Evolutionary conservation across 2,329 filamentous ascomycete species (phyloP).

Genomic region (Cercospora zeina): DNA sequence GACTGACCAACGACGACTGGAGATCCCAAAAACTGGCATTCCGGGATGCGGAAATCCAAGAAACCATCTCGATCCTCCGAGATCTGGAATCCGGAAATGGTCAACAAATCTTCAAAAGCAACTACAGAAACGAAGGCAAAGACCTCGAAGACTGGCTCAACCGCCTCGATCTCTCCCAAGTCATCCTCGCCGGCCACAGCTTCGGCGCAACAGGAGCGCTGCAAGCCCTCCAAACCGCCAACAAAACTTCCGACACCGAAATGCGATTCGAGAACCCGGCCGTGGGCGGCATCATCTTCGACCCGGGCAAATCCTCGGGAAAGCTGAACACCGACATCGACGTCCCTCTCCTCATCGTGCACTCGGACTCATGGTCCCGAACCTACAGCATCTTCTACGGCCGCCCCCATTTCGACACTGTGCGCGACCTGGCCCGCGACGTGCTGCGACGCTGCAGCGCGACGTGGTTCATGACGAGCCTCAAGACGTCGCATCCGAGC

Average conservation of each 20-base stretch:
- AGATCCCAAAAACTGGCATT: constrained; percentile 40
- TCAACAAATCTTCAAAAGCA: constrained; percentile 42
- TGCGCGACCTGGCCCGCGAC: constrained; percentile 50
- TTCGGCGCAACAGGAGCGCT: constrained; percentile 65
- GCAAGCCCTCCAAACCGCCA: constrained; percentile 55
- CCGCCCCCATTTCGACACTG: constrained; percentile 63
- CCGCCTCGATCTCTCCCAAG: constrained; percentile 56
- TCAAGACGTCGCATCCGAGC: constrained; percentile 55
- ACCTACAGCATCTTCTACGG: constrained; percentile 59
- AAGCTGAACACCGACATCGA: constrained; percentile 58
- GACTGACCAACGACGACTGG: constrained; percentile 28
- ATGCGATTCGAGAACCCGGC: constrained; percentile 44
- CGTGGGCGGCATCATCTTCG: constrained; percentile 60
- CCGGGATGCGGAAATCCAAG: constrained; percentile 48
- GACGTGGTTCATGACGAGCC: constrained; percentile 46
- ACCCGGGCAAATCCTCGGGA: constrained; percentile 64
- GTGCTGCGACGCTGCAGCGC: constrained; percentile 47
- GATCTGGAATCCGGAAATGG: constrained; percentile 42
- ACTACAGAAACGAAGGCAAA: constrained; percentile 50
- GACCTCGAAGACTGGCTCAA: constrained; percentile 52
- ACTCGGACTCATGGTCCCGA: constrained; percentile 64
- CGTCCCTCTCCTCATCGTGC: constrained; percentile 60
- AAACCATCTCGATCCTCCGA: constrained; percentile 44
- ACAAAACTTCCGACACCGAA: constrained; percentile 36
- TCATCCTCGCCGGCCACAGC: constrained; percentile 62